A percentile compares a stretch with the other conserved stretches of the same genome.
These are phyloP conservation scores for Fennellomyces sp. DNA, from an alignment of 371 early-diverging fungal genomes.

Conservation along the genomic window DNA sequence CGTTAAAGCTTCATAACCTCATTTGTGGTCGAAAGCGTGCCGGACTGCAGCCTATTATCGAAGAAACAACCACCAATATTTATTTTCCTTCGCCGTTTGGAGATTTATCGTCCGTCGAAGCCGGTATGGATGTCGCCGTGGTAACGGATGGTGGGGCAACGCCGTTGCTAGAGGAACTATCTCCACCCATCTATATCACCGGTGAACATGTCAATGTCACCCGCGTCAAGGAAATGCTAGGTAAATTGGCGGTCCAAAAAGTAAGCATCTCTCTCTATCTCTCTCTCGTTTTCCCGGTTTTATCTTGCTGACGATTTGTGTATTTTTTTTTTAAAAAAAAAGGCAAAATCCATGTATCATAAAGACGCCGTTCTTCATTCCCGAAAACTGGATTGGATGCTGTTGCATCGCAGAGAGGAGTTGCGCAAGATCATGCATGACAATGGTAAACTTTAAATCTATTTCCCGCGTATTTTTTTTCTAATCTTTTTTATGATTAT, in stretches of 20 bases:
- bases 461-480: neutral
- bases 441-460: slow-evolving; percentile 52
- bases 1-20: slow-evolving; percentile 57
- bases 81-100: slow-evolving; percentile 73
- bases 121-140: slow-evolving; percentile 14
- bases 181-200: slow-evolving; percentile 41
- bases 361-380: slow-evolving; percentile 45
- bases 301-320: no score
- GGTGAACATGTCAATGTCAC: slow-evolving; percentile 39
- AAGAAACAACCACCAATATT: slow-evolving; percentile 75
- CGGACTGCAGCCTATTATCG: slow-evolving; percentile 70
- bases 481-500: neutral
- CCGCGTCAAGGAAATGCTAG: slow-evolving; percentile 52
- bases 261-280: slow-evolving; percentile 20
- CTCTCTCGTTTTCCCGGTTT: neutral
- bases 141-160: slow-evolving; percentile 15
- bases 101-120: slow-evolving; percentile 10
- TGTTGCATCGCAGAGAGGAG: slow-evolving; percentile 61
- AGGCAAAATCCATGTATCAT: slow-evolving; percentile 54
- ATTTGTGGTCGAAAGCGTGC: slow-evolving; percentile 78
- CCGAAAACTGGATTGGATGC: slow-evolving; percentile 81
- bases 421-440: slow-evolving; percentile 75
- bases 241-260: slow-evolving; percentile 45
- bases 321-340: no score
- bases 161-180: slow-evolving; percentile 18